phyloP scores from a whole-genome alignment of 139 green algal genomes.

The Tetradesmus obliquus region DNA sequence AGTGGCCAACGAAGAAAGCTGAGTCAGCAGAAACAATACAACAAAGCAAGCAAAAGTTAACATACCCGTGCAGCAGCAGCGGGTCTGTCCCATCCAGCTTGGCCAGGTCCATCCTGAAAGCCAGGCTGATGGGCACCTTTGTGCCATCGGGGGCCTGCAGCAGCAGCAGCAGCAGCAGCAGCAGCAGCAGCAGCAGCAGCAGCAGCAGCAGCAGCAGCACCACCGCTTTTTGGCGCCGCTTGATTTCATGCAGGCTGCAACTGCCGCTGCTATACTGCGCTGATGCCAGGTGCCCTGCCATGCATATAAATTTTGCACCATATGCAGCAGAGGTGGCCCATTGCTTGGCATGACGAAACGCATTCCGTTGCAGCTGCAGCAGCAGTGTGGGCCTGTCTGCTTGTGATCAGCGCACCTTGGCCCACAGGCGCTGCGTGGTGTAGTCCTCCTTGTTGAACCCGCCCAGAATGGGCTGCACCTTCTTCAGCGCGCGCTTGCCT shows the following conservation, averaged over 20 bases:
- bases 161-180: not conserved
- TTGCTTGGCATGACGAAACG: too few relatives aligned
- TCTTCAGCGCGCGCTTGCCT: conserved; percentile 71
- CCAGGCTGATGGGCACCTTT: conserved; percentile 77
- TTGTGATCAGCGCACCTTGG: not conserved
- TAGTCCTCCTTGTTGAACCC: conserved; percentile 85
- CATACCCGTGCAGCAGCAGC: conserved; percentile 65
- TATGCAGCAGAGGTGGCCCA: not conserved
- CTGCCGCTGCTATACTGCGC: too few relatives aligned
- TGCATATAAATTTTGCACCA: not conserved
- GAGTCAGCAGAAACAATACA: not conserved
- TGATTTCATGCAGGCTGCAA: too few relatives aligned
- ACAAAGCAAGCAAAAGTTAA: not conserved
- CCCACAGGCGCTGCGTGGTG: conserved; percentile 78
- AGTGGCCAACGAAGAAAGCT: too few relatives aligned
- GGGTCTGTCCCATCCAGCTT: conserved; percentile 77
- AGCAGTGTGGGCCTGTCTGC: not conserved
- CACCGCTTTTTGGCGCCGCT: not conserved
- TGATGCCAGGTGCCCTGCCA: too few relatives aligned
- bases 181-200: not conserved
- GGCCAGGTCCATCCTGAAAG: conserved; percentile 76
- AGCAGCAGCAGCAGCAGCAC: not conserved
- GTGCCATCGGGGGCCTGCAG: not conserved
- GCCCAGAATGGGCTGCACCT: conserved; percentile 86
- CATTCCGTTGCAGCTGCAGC: not conserved